Base-by-base conservation (phyloP, 331 rosid species). In the Phaseolus coccineus region DNA sequence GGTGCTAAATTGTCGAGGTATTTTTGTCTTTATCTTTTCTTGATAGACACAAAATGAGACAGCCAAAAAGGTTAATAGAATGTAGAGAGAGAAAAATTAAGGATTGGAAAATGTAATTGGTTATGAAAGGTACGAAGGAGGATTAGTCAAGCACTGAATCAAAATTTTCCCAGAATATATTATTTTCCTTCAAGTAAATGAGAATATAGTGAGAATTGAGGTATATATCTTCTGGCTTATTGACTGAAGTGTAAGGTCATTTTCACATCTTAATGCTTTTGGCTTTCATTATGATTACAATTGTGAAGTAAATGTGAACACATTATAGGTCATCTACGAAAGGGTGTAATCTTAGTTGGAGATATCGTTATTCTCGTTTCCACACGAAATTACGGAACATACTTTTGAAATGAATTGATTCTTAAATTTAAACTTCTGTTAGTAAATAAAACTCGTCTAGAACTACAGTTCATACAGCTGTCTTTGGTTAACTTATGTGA, bases 81-180 rank as follows among this genome's bases (percentile, higher is more conserved):
- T 31, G 69, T 7, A 16, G 50, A 16, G 71, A 19, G 16, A 75
- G 44, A 55, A 4, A 37, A 3, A 16, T 13, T 48, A 48, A 58
- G 55, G 13, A 28, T 46, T 57, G 69, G 50, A 62, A 75, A 70
- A 56, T 64, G 74, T n/a, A 28, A 59, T 27, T 59, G 66, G 53
- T 63, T 63, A 56, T 64, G 75, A 65, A 77, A 69, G 61, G 61
- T 44, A 57, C 53, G 19, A 47, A 59, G 4, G 61, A 74, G 15
- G 74, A 55, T 58, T 55, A 56, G 80, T 81, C 85, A 81, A 65
- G 25, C 77, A 65, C 19, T 58, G 8, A 72, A 51, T 80, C 59
- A 80, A 71, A 37, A 3, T 50, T 66, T 64, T 63, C 35, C 35
- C 0, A 25, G 80, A 80, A 65, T 50, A 27, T 27, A 25, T 42